Base-by-base conservation (phyloP, 805 yeast species). In the Candida vartiovaarae region DNA sequence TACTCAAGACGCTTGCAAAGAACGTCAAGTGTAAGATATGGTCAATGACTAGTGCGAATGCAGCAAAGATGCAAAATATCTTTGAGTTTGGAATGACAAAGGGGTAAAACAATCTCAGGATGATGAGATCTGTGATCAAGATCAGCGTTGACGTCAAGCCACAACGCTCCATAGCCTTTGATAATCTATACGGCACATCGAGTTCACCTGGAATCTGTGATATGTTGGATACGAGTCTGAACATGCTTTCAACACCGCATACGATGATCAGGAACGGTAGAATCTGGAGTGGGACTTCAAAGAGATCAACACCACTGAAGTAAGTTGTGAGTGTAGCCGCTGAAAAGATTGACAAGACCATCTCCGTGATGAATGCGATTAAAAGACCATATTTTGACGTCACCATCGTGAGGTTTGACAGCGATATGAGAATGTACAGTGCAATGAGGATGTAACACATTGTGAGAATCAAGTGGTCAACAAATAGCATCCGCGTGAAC, bases 11-110 rank as follows among this genome's bases (percentile, higher is more conserved):
- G 0, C 88, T 78, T 2, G 80, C 66, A 46, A 84, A 75, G 59
- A 70, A 85, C 1, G 90, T 75, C 39, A 78, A 56, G 50, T 81
- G 87, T 33, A 86, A 63, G 5, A 73, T 44, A 55, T 78, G 83
- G 49, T 83, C 86, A 34, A 81, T 60, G 2, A 76, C 28, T n/a
- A 84, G 51, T 0, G 81, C 72, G 28, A 73, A 41, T 1, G 71
- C 52, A 1, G 75, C 61, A 53, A 77, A 78, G 8, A 70, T 49
- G 42, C 78, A 72, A 36, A 68, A 68, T 41, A 70, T 66, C 39
- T 61, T 58, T 5, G 71, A 63, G 40, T 58, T 56, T 3, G 62
- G 59, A 26, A 60, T 51, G 7, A 66, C 59, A 44, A 60, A 54
- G 3, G 66, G 62, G 33, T 54, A 47, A 3, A 62, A 45, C 2